phyloP scores from a whole-genome alignment of 257 asterid species.

The Echites panduratus region DNA sequence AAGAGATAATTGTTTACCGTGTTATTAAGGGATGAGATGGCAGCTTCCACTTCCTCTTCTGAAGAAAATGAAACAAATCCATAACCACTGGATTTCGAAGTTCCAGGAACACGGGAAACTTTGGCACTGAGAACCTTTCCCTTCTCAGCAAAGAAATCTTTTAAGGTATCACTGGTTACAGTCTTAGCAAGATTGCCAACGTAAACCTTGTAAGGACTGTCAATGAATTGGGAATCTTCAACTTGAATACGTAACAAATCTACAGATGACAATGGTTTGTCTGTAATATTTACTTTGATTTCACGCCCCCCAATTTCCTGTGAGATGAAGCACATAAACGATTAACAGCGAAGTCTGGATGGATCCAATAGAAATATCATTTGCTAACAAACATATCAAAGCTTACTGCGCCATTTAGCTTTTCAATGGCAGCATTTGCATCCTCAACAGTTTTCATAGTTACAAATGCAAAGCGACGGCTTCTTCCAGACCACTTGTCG shows the following conservation, averaged over 20 bases:
- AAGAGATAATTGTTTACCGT: slow-evolving; percentile 32
- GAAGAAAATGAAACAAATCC: slow-evolving; percentile 83
- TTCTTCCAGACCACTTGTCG: slow-evolving; percentile 81
- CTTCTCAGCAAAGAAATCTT: slow-evolving; percentile 59
- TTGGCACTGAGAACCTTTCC: slow-evolving; percentile 74
- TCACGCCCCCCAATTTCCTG: slow-evolving; percentile 86
- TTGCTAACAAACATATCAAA: background rate
- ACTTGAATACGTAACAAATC: slow-evolving; percentile 43
- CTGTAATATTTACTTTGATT: slow-evolving; percentile 80
- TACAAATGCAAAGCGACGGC: slow-evolving; percentile 85
- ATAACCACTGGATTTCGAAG: slow-evolving; percentile 86
- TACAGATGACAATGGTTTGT: slow-evolving; percentile 54
- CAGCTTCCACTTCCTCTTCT: slow-evolving; percentile 86
- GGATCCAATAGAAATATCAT: background rate
- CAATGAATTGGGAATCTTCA: slow-evolving; percentile 71
- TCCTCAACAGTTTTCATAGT: slow-evolving; percentile 81
- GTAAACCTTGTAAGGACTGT: slow-evolving; percentile 82
- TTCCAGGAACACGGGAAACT: slow-evolving; percentile 79
- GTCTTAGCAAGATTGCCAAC: slow-evolving; percentile 88
- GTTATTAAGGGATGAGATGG: slow-evolving; percentile 65
- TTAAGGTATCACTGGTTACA: slow-evolving; percentile 58
- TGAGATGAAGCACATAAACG: slow-evolving; percentile 1
- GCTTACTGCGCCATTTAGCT: slow-evolving; percentile 80
- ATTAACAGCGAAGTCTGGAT: background rate
- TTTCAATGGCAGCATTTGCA: slow-evolving; percentile 64